Percentiles rank a stretch among this genome's conserved stretches.
Evolutionary conservation across 495 filamentous ascomycete genomes (phyloP).

Genomic region (Xylaria grammica): DNA sequence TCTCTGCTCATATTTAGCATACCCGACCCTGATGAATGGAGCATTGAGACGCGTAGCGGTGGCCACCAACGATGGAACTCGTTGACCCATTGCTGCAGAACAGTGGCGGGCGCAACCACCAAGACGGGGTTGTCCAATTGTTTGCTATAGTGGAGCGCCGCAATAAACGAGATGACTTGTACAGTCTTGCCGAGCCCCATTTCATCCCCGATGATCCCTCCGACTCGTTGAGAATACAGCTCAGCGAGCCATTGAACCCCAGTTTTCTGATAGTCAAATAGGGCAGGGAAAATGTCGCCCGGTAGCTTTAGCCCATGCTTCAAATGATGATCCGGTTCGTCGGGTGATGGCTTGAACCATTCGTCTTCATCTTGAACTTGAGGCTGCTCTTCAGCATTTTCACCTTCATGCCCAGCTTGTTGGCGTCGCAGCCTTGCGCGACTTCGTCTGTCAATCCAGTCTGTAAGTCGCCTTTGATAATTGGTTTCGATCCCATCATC

Average conservation of each 20-base stretch:
- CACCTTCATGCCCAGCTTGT: slow-evolving; percentile 38
- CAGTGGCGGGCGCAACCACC: slow-evolving; percentile 89
- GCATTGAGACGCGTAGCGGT: slow-evolving; percentile 87
- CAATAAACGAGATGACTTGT: slow-evolving; percentile 89
- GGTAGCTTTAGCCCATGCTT: slow-evolving; percentile 79
- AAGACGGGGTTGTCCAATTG: slow-evolving; percentile 82
- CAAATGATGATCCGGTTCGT: slow-evolving; percentile 71
- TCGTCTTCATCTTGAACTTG: slow-evolving; percentile 62
- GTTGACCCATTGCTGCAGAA: slow-evolving; percentile 96
- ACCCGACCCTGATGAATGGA: slow-evolving; percentile 93
- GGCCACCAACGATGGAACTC: slow-evolving; percentile 99
- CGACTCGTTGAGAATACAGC: slow-evolving; percentile 83
- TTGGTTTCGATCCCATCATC: slow-evolving; percentile 91
- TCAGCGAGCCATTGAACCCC: slow-evolving; percentile 98
- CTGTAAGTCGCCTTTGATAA: slow-evolving; percentile 76
- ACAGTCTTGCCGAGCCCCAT: slow-evolving; percentile 98
- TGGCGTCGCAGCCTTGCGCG: slow-evolving; percentile 61
- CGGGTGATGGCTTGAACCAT: slow-evolving; percentile 86
- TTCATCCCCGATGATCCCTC: slow-evolving; percentile 95
- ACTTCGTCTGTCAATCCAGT: slow-evolving; percentile 74
- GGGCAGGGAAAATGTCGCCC: slow-evolving; percentile 85
- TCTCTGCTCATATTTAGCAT: slow-evolving; percentile 85
- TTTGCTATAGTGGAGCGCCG: slow-evolving; percentile 87
- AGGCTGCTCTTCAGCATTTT: slow-evolving; percentile 42
- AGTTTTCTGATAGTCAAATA: slow-evolving; percentile 96